Conservation (phyloP, 371 early-diverging fungal species). For the Blakeslea trispora region DNA sequence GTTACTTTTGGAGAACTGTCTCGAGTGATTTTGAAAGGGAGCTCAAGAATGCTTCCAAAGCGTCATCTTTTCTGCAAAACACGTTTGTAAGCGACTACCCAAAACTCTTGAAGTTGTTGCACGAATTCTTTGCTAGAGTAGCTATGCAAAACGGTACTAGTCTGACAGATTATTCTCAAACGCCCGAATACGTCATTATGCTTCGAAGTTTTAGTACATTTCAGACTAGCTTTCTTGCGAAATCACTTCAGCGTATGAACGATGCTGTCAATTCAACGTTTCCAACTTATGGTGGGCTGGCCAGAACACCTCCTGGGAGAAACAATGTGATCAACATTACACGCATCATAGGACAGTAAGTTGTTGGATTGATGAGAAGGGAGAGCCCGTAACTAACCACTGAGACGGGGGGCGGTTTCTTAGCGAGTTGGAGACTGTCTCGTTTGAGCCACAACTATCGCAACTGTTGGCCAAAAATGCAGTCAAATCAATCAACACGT, state of each 20-base stretch:
- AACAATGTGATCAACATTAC: constrained; percentile 59
- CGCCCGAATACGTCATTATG: constrained; percentile 69
- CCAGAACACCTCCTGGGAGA: constrained; percentile 38
- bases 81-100: constrained; percentile 79
- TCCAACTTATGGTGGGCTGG: constrained; percentile 39
- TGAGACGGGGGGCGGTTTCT: no score
- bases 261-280: constrained; percentile 66
- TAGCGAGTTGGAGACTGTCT: constrained; percentile 66
- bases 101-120: constrained; percentile 69
- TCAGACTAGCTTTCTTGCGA: constrained; percentile 68
- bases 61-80: constrained; percentile 67
- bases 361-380: no score
- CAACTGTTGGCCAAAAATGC: constrained; percentile 56
- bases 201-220: constrained; percentile 67
- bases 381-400: no score
- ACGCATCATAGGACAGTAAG: constrained; percentile 58
- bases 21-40: constrained; percentile 52
- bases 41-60: constrained; percentile 47
- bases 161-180: constrained; percentile 58
- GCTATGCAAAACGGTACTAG: constrained; percentile 58
- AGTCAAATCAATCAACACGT: constrained; percentile 57
- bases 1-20: constrained; percentile 51
- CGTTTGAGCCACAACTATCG: constrained; percentile 59
- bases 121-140: constrained; percentile 76
- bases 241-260: constrained; percentile 61